phyloP scores from a whole-genome alignment of 83 land plant genomes.

The Diphasiastrum complanatum region DNA sequence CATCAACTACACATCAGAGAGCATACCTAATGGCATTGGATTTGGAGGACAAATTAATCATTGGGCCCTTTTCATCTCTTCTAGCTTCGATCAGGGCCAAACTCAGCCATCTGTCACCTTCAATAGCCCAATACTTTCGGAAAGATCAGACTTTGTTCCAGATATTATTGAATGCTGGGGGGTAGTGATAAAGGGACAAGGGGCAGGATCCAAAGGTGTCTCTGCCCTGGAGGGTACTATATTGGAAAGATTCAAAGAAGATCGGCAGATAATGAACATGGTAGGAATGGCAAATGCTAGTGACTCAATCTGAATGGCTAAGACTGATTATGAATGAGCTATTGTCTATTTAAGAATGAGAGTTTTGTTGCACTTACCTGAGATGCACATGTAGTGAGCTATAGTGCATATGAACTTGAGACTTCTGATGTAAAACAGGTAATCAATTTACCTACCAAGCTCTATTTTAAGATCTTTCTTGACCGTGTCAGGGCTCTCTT shows the following conservation, averaged over 20 bases:
- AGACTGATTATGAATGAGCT: too few species aligned
- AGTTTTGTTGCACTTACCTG: too few species aligned
- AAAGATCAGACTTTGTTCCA: conserved; percentile 32
- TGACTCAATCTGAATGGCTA: conserved; percentile 23
- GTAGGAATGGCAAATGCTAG: conserved; percentile 89
- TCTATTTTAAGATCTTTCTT: too few species aligned
- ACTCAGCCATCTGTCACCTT: conserved; percentile 61
- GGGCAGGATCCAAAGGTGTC: too few species aligned
- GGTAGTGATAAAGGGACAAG: conserved; percentile 28
- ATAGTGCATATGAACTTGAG: too few species aligned
- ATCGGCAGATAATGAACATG: conserved; percentile 87
- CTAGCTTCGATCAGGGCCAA: conserved; percentile 72
- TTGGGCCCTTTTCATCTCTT: conserved; percentile 77
- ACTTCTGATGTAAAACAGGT: too few species aligned
- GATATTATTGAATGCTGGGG: conserved; percentile 96
- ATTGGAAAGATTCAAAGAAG: conserved; percentile 85
- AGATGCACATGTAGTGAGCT: too few species aligned
- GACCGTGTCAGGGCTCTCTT: too few species aligned
- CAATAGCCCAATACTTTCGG: conserved; percentile 70
- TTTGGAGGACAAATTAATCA: conserved; percentile 88
- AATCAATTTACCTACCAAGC: too few species aligned
- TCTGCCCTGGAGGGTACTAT: conserved; percentile 54
- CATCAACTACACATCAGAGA: conserved; percentile 68
- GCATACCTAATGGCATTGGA: conserved; percentile 89
- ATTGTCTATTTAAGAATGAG: too few species aligned